Evolutionary conservation across 306 rosid species (phyloP), one percentile per base, ranked within the genome.

Genomic region (Luffa acutangula): DNA sequence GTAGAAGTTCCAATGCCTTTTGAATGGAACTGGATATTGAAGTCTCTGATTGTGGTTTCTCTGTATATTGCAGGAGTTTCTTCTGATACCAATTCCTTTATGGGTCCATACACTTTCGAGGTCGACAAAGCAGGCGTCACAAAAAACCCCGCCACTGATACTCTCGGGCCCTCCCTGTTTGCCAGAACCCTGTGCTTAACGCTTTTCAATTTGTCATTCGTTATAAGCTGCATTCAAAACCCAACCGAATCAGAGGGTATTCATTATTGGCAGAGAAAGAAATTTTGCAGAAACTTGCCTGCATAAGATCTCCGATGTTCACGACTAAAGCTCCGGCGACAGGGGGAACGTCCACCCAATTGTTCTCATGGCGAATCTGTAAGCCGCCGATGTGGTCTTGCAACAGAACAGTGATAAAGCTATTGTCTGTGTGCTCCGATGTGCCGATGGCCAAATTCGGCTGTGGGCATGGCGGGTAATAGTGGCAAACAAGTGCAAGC

Each of bases 321-420:
- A 87, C 75, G 7, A 87, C 76, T 4, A 87, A 20, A 33, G 90
- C 86, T 13, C 59, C 86, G 9, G 78, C 75, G 4, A 84, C 49
- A 0, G 85, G 84, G 21, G 78, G 43, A 1, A 87, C 82, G 74
- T 83, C 82, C 7, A 83, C 49, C 90, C 90, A 85, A 4, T 81
- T 46, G 52, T 83, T 59, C 10, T 70, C n/a, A 46, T 37, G 25
- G 1, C 51, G 64, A 79, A 83, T 25, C 42, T 87, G 88, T 7
- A 87, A 84, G 18, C 87, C 90, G 41, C 88, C 88, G 3, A 85
- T 77, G 9, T 81, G 72, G 37, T 87, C 87, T 75, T 87, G 88
- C 15, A 87, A 43, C 3, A 87, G 79, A 10, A 85, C 36, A 0
- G 90, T 85, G 41, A 87, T 62, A 15, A 87, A 83, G 33, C 12